A percentile compares a stretch with the other conserved stretches of the same genome.
These are phyloP conservation scores for Colletotrichum sp. DNA, from an alignment of 2,329 filamentous ascomycete species.

Conservation along the genomic window DNA sequence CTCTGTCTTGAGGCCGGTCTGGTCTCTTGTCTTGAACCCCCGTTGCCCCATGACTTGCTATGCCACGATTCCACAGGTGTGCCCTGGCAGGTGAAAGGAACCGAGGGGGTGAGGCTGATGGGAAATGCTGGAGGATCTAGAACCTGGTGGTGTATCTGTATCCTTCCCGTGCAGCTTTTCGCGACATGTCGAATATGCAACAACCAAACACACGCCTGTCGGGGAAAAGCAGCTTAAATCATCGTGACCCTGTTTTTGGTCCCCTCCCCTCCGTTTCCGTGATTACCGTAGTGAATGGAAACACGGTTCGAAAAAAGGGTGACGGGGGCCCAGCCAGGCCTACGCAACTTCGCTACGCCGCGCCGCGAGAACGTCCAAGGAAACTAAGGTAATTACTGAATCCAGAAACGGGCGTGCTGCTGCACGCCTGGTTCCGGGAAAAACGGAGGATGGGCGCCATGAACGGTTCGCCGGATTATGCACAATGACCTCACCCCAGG, in stretches of 20 bases:
- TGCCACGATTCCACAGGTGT: not conserved
- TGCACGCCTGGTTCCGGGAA: not conserved
- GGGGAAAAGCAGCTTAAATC: not conserved
- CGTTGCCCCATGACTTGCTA: not conserved
- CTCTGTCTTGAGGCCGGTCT: not conserved
- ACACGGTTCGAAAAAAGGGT: not conserved
- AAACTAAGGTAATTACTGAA: not conserved
- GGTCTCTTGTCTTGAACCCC: not conserved
- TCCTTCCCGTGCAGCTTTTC: not conserved
- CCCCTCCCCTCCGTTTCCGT: not conserved
- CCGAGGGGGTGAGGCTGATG: not conserved
- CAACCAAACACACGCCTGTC: slow-evolving; percentile 6
- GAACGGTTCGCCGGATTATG: not conserved
- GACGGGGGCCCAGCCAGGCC: not conserved
- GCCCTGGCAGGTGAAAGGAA: not conserved
- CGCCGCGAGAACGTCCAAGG: not conserved
- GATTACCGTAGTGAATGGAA: not conserved
- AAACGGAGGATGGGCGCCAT: not conserved
- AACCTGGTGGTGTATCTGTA: not conserved
- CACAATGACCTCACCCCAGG: slow-evolving; percentile 6
- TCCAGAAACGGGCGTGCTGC: not conserved
- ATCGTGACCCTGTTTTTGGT: not conserved
- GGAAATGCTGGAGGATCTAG: not conserved
- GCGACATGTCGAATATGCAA: not conserved
- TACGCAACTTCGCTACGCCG: not conserved